Base-by-base conservation (phyloP, 2,329 filamentous ascomycete genomes). In the Cordyceps fumosorosea region DNA sequence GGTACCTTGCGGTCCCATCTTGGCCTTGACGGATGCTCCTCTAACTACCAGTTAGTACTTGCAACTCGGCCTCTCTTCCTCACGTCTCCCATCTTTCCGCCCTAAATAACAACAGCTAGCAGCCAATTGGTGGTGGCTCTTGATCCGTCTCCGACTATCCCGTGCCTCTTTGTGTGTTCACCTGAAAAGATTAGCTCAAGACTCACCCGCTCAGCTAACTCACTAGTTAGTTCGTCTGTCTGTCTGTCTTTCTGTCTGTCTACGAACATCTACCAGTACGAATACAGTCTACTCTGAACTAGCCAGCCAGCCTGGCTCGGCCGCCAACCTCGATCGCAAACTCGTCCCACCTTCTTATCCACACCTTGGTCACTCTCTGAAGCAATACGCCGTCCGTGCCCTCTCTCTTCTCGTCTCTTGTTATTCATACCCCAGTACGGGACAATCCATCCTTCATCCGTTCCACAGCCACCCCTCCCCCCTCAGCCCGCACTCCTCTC, bases 301-400 rank as follows among this genome's bases (percentile, higher is more conserved):
- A 20, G 18, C 50, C 29, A 60, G 51, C 57, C 24, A 60, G 47
- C 50, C 50, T 48, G 40, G 50, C 51, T 47, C 40, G 51, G 26
- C 50, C 51, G 37, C n/a, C 24, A 37, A 60, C 58, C 51, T 60
- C 58, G 58, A 60, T 60, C 58, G 58, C 29, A 55, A n/a, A 20
- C 42, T 55, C 58, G 58, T 60, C 58, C 58, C 58, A 60, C 58
- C 57, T 42, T 52, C 12, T 37, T 20, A 50, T 37, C 50, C 29
- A 60, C 42, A 16, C 51, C 58, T 40, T 54, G 40, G 37, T 37
- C 58, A 44, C 48, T 4, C n/a, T 47, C 26, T 57, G 42, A 42
- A 42, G 26, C 50, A 34, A 16, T 47, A 40, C 50, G 14, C 34
- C 56, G 59, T 62, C 59, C 37, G 59, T 56, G 59, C 53, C 45